phyloP scores from a whole-genome alignment of 805 yeast genomes.

The Candida ortonii region DNA sequence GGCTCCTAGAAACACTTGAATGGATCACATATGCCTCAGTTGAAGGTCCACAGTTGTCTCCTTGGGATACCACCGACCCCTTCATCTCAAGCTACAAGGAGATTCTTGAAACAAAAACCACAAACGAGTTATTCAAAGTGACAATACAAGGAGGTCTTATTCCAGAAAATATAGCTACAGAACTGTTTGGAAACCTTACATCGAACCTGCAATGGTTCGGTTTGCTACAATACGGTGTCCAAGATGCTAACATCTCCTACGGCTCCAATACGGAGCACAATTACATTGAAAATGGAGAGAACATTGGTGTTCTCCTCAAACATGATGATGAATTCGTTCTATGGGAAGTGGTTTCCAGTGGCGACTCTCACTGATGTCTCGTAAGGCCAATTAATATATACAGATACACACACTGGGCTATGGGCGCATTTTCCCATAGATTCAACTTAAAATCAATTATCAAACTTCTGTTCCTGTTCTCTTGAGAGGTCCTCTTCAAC shows the following conservation, averaged over 20 bases:
- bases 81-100: constrained; percentile 28
- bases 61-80: constrained; percentile 18
- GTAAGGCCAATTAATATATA: constrained; percentile 3
- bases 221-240: constrained; percentile 28
- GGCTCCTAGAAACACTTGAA: constrained; percentile 26
- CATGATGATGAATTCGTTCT: constrained; percentile 18
- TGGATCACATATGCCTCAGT: constrained; percentile 31
- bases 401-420: too few species aligned
- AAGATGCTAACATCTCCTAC: constrained; percentile 28
- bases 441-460: constrained; percentile 1
- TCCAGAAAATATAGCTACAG: constrained; percentile 7
- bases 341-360: constrained; percentile 32
- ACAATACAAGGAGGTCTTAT: constrained; percentile 21
- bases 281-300: constrained; percentile 30
- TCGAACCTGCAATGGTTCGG: constrained; percentile 24
- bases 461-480: not conserved
- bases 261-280: constrained; percentile 27
- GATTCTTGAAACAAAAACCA: constrained; percentile 8
- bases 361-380: constrained; percentile 24
- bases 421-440: too few species aligned
- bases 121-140: constrained; percentile 14
- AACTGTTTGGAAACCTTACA: constrained; percentile 1
- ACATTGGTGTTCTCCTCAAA: constrained; percentile 23
- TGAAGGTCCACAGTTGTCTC: constrained; percentile 26
- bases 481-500: constrained; percentile 20